Conservation (phyloP, 768 basidiomycete genomes). For the Cytidiella melzeri region DNA sequence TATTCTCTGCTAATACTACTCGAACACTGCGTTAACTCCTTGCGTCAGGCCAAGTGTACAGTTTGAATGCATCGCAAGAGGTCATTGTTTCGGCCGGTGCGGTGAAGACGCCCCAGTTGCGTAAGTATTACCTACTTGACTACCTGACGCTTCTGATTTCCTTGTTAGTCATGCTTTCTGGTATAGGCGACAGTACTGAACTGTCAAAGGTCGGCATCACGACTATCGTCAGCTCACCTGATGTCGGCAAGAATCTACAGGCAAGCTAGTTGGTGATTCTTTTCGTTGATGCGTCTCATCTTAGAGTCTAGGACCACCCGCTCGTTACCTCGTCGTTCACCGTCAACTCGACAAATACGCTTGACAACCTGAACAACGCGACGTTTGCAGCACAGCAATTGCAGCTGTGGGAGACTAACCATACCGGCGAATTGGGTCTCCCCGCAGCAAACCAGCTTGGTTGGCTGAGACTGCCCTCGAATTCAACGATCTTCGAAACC, state of each 20-base stretch:
- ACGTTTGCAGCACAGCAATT: background rate
- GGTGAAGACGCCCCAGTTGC: conserved; percentile 18
- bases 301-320: conserved; percentile 26
- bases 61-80: conserved; percentile 25
- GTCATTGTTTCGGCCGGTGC: conserved; percentile 16
- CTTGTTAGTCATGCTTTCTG: too few species aligned
- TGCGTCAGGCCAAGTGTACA: background rate
- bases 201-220: conserved; percentile 29
- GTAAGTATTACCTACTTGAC: too few species aligned
- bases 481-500: conserved; percentile 16
- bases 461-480: conserved; percentile 18
- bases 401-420: conserved; percentile 19
- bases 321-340: background rate
- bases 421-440: conserved; percentile 25
- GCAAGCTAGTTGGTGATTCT: too few species aligned
- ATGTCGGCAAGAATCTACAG: conserved; percentile 40
- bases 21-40: background rate
- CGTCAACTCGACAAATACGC: conserved; percentile 14
- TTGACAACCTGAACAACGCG: background rate
- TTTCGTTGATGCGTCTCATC: too few species aligned
- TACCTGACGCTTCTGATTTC: too few species aligned
- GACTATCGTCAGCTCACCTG: conserved; percentile 34
- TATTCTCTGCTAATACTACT: background rate
- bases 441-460: conserved; percentile 16
- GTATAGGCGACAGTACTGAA: conserved; percentile 31